phyloP scores from a whole-genome alignment of 257 asterid genomes.

The Solanum pinnatisectum region DNA sequence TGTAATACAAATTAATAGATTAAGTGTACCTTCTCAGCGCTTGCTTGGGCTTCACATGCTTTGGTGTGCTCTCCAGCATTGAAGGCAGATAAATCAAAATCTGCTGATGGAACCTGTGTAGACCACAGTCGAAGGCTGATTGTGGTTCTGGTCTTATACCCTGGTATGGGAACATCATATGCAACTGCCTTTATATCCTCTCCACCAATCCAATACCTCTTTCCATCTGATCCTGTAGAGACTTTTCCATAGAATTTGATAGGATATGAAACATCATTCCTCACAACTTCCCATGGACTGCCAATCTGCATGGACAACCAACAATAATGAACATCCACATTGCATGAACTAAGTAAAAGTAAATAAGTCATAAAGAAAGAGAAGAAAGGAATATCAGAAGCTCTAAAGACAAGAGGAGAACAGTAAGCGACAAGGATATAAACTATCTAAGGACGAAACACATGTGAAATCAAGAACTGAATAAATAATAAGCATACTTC shows the following conservation, averaged over 20 bases:
- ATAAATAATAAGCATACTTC: conserved; percentile 43
- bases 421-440: neutral
- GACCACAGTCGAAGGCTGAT: conserved; percentile 67
- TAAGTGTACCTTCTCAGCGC: conserved; percentile 52
- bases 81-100: no score
- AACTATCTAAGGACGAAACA: neutral
- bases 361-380: neutral
- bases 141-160: conserved; percentile 70
- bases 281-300: conserved; percentile 79
- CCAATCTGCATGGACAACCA: conserved; percentile 42
- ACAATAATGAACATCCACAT: neutral
- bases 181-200: conserved; percentile 72
- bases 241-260: conserved; percentile 74
- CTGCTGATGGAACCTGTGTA: no score
- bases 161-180: conserved; percentile 81
- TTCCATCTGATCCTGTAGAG: conserved; percentile 53
- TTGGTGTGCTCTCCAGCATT: no score
- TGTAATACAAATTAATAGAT: neutral
- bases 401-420: neutral
- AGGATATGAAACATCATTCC: conserved; percentile 74
- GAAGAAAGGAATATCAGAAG: neutral
- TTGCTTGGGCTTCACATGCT: no score
- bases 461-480: neutral
- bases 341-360: neutral
- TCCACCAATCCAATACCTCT: conserved; percentile 75